Evolutionary conservation across 148 eudicot species (phyloP), one percentile per base, ranked within the genome.

Genomic region (Hydrangea macrophylla): DNA sequence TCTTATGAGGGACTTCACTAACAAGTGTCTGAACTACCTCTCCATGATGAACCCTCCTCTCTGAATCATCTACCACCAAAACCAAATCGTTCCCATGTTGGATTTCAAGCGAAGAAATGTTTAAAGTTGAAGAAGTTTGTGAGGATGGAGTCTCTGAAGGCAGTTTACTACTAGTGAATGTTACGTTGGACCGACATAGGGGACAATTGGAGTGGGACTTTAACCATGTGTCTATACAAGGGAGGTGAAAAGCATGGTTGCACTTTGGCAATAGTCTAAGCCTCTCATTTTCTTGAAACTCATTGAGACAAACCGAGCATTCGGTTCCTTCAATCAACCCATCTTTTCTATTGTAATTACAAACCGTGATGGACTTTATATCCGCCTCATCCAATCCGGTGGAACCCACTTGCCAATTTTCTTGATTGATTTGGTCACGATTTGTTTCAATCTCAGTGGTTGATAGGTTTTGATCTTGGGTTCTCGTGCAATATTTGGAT

Each of bases 211-310:
- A 39, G 22, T 75, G 72, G 2, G 78, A 60, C 15, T 42, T 62
- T 3, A 75, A 45, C 78, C 78, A 75, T 0, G 73, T 55, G 35
- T 75, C 78, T 28, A 75, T 69, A 23, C 78, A 75, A 2, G 73
- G 73, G 22, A 68, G 35, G 68, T 75, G 78, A 31, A 75, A 75
- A 20, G 73, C 78, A 55, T 75, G 78, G 67, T 56, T 33, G 57
- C 78, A 75, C 30, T 75, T 75, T 2, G 78, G 78, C 62, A 75
- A 40, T 1, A 75, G 73, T 26, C 78, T 59, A 44, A 75, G 51
- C 7, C 55, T 28, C 69, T 68, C 73, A 31, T 68, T 51, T 20
- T 68, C 78, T 20, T 62, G 48, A 22, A 75, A 75, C 58, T 69
- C 78, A 24, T 37, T 62, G 2, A 75, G 36, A 26, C 78, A 75